Percentiles rank a stretch among this genome's conserved stretches.
phyloP scores from a whole-genome alignment of 1,284 basidiomycete species.

The Phylloboletellus chloephorus region DNA sequence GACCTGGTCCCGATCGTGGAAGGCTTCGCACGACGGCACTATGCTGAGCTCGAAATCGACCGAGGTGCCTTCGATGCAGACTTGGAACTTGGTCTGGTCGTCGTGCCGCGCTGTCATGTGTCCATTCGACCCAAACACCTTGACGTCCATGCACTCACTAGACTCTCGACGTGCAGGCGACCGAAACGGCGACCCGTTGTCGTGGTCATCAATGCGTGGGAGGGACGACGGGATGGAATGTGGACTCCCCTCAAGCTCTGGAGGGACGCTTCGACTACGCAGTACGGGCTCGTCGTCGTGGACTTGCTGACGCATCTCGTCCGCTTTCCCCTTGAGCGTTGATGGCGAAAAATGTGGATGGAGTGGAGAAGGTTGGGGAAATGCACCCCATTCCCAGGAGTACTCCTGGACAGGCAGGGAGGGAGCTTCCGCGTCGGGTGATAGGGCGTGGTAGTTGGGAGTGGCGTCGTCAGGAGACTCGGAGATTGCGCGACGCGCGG shows the following conservation, averaged over 20 bases:
- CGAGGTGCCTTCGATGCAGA: conserved; percentile 51
- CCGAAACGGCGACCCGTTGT: conserved; percentile 9
- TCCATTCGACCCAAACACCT: conserved; percentile 46
- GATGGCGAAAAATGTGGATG: conserved; percentile 46
- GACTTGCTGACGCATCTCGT: conserved; percentile 19
- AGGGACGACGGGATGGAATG: conserved; percentile 30
- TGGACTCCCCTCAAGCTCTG: conserved; percentile 42
- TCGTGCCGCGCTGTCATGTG: conserved; percentile 44
- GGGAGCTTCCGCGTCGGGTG: conserved; percentile 1
- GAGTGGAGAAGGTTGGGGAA: conserved; percentile 72
- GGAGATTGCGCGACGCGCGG: conserved; percentile 24
- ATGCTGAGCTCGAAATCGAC: conserved; percentile 62
- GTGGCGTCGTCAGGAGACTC: conserved; percentile 20
- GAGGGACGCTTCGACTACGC: conserved; percentile 55
- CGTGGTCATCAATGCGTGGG: conserved; percentile 33
- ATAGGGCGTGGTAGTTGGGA: conserved; percentile 11
- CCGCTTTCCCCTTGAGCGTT: conserved; percentile 15
- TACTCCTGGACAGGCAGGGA: conserved; percentile 50
- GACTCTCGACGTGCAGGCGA: background rate
- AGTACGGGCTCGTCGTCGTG: conserved; percentile 27
- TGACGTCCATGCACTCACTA: conserved; percentile 7
- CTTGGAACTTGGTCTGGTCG: conserved; percentile 50
- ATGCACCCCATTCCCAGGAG: conserved; percentile 83
- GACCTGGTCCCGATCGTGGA: conserved; percentile 42
- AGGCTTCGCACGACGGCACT: conserved; percentile 31